These are phyloP conservation scores for Sporisorium scitamineum DNA, from an alignment of 1,284 basidiomycete species.

Conservation along the genomic window DNA sequence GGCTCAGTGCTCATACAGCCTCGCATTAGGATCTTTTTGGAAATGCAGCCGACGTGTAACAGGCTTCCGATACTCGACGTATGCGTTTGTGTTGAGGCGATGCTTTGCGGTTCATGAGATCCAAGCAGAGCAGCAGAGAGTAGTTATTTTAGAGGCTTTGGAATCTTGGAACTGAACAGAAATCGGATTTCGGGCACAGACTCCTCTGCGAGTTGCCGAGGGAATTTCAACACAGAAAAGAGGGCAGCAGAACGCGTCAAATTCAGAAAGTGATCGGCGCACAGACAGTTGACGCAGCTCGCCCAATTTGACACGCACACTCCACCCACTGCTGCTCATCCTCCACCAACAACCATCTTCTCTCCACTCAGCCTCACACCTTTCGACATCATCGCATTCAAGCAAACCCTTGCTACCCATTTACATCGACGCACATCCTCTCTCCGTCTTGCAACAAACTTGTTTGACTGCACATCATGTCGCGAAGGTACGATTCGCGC, in stretches of 20 bases:
- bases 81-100: background rate
- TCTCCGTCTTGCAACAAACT: no score
- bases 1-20: background rate
- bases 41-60: background rate
- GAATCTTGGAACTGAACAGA: background rate
- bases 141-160: no score
- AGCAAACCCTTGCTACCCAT: background rate
- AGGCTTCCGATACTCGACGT: background rate
- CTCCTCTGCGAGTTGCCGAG: no score
- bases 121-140: background rate
- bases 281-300: constrained; percentile 8
- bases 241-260: constrained; percentile 21
- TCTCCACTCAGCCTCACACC: background rate
- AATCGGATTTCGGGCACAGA: background rate
- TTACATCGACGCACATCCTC: background rate
- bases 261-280: constrained; percentile 15
- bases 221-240: background rate
- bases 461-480: constrained; percentile 56
- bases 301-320: constrained; percentile 4
- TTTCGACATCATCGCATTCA: background rate
- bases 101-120: background rate
- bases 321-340: background rate
- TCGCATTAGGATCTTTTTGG: background rate
- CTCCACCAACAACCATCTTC: background rate
- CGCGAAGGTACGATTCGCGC: constrained; percentile 66